Conservation (phyloP, 2,329 filamentous ascomycete species). For the Furcasterigmium sp. region DNA sequence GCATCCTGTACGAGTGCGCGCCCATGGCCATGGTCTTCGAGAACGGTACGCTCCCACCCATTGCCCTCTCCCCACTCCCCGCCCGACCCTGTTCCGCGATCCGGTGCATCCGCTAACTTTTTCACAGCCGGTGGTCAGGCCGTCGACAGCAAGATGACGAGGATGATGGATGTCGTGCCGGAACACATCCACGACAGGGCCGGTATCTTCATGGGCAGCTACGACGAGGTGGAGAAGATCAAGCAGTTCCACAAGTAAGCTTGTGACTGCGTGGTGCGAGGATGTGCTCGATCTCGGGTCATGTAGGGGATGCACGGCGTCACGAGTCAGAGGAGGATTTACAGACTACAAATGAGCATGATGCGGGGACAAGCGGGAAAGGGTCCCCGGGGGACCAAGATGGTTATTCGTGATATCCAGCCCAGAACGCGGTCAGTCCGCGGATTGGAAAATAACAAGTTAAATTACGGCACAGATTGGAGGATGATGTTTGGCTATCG, state of each 20-base stretch:
- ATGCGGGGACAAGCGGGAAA: too few species aligned
- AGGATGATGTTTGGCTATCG: too few species aligned
- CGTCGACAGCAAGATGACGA: constrained; percentile 82
- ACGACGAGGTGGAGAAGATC: constrained; percentile 93
- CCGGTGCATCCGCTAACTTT: constrained; percentile 24
- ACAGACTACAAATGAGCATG: too few species aligned
- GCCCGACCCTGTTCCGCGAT: background rate
- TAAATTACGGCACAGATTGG: background rate
- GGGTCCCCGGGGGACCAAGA: too few species aligned
- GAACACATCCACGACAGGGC: constrained; percentile 93
- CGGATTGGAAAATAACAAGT: background rate
- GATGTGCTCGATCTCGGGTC: too few species aligned
- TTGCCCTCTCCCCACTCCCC: constrained; percentile 13
- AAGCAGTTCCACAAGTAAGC: constrained; percentile 68
- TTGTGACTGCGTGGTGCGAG: too few species aligned
- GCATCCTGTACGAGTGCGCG: constrained; percentile 96
- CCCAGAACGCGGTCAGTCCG: too few species aligned
- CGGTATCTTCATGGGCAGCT: constrained; percentile 94
- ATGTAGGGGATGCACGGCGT: background rate
- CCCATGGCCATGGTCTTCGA: constrained; percentile 99
- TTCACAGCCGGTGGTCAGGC: constrained; percentile 80
- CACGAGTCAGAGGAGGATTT: constrained; percentile 2
- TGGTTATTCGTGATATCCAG: background rate
- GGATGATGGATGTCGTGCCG: constrained; percentile 85
- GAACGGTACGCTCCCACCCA: constrained; percentile 90